Evolutionary conservation across 1,139 yeast species (phyloP).

Genomic region (Hyphopichia burtonii): DNA sequence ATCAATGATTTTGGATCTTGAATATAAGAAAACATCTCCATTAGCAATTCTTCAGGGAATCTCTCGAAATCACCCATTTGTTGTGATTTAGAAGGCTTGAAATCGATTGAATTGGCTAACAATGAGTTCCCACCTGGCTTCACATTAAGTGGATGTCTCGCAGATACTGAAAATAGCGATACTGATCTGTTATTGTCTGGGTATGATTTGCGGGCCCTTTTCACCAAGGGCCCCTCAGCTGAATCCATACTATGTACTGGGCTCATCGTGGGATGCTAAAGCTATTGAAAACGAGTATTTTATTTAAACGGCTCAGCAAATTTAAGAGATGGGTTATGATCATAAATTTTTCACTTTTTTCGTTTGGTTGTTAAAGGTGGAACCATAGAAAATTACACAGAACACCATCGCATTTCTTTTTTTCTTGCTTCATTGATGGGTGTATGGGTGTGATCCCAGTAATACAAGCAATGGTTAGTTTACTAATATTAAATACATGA

Average conservation of each 20-base stretch:
- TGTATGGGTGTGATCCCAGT: not conserved
- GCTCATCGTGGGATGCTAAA: no score
- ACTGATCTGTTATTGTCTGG: constrained; percentile 19
- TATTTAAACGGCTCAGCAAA: no score
- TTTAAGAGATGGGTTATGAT: not conserved
- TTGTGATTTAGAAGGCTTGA: constrained; percentile 23
- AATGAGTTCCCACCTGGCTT: constrained; percentile 69
- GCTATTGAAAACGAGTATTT: no score
- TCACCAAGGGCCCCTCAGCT: not conserved
- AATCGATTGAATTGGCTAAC: constrained; percentile 18
- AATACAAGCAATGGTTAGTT: not conserved
- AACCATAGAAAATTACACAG: no score
- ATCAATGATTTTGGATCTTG: constrained; percentile 46
- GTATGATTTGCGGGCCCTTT: constrained; percentile 4
- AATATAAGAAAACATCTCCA: constrained; percentile 46
- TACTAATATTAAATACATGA: not conserved
- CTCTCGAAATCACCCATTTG: constrained; percentile 53
- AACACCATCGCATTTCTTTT: no score
- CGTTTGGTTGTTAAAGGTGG: not conserved
- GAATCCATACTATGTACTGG: no score
- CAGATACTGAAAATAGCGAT: constrained; percentile 20
- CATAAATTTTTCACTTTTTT: not conserved
- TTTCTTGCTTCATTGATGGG: not conserved
- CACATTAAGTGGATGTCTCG: constrained; percentile 70
- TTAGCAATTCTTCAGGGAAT: constrained; percentile 60